Evolutionary conservation across 768 basidiomycete genomes (phyloP).

Genomic region (Lentinula edodes): DNA sequence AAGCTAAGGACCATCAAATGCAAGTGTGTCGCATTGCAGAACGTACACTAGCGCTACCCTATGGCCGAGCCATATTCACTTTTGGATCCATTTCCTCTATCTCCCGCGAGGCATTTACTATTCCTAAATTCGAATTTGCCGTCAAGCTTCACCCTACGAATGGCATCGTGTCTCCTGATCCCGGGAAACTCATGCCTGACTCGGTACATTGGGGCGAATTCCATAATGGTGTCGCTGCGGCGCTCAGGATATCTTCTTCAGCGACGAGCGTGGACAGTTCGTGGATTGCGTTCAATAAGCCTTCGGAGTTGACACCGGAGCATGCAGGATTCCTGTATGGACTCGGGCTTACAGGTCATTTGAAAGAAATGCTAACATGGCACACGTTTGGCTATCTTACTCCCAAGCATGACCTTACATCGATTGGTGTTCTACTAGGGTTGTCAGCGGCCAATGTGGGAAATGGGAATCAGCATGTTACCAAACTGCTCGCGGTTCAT

Average conservation of each 20-base stretch:
- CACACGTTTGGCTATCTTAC: conserved; percentile 94
- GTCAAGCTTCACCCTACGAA: conserved; percentile 74
- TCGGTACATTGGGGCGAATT: conserved; percentile 92
- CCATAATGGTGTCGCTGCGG: conserved; percentile 94
- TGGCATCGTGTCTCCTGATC: conserved; percentile 55
- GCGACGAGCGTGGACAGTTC: conserved; percentile 79
- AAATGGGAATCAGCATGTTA: conserved; percentile 80
- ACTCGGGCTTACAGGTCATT: conserved; percentile 86
- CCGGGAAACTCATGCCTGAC: conserved; percentile 69
- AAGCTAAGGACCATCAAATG: conserved; percentile 78
- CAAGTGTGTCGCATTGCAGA: conserved; percentile 78
- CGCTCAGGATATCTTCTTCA: conserved; percentile 75
- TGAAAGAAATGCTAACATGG: conserved; percentile 88
- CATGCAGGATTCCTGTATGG: conserved; percentile 97
- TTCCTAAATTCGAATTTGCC: conserved; percentile 75
- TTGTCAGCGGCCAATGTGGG: conserved; percentile 88
- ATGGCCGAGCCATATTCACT: conserved; percentile 89
- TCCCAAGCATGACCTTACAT: conserved; percentile 93
- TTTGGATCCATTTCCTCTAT: conserved; percentile 77
- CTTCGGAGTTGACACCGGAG: conserved; percentile 81
- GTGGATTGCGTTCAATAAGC: conserved; percentile 96
- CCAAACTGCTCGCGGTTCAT: conserved; percentile 87
- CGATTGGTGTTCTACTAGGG: conserved; percentile 91
- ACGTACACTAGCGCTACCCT: conserved; percentile 83
- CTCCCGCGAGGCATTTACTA: conserved; percentile 70